Percentiles rank a stretch among this genome's conserved stretches.
Evolutionary conservation across 2,329 filamentous ascomycete species (phyloP).

Genomic region (Trichoderma guizhouense): DNA sequence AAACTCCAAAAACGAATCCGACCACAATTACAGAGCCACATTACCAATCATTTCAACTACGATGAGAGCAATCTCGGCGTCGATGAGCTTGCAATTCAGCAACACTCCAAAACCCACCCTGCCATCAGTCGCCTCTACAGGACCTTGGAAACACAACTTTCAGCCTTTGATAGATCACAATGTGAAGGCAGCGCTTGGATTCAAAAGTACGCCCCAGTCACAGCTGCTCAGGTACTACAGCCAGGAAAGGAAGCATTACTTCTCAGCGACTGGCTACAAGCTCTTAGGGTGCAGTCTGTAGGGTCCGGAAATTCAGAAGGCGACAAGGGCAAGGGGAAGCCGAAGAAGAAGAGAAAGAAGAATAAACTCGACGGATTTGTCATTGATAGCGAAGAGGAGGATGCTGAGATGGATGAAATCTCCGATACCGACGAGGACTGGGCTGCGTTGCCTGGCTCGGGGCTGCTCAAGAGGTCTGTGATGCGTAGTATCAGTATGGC

Average conservation of each 20-base stretch:
- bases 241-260: constrained; percentile 64
- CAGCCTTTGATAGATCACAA: constrained; percentile 74
- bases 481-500: constrained; percentile 43
- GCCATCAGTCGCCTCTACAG: constrained; percentile 58
- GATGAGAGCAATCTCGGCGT: constrained; percentile 28
- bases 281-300: constrained; percentile 72
- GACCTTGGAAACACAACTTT: constrained; percentile 59
- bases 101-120: constrained; percentile 45
- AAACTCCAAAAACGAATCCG: constrained; percentile 50
- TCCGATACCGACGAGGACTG: constrained; percentile 57
- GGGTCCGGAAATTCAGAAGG: constrained; percentile 52
- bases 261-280: constrained; percentile 77
- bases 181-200: constrained; percentile 74
- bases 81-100: constrained; percentile 33
- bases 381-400: constrained; percentile 73
- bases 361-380: constrained; percentile 79
- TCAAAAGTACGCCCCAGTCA: constrained; percentile 77
- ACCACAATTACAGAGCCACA: constrained; percentile 41
- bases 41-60: constrained; percentile 4
- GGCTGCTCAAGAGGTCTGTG: constrained; percentile 51
- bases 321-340: constrained; percentile 30
- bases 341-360: constrained; percentile 64
- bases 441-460: constrained; percentile 33
- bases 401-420: constrained; percentile 65
- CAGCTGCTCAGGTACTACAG: constrained; percentile 72